A percentile compares a stretch with the other conserved stretches of the same genome.
Conservation (phyloP, 2,329 filamentous ascomycete species). For the Talaromyces atroroseus region DNA sequence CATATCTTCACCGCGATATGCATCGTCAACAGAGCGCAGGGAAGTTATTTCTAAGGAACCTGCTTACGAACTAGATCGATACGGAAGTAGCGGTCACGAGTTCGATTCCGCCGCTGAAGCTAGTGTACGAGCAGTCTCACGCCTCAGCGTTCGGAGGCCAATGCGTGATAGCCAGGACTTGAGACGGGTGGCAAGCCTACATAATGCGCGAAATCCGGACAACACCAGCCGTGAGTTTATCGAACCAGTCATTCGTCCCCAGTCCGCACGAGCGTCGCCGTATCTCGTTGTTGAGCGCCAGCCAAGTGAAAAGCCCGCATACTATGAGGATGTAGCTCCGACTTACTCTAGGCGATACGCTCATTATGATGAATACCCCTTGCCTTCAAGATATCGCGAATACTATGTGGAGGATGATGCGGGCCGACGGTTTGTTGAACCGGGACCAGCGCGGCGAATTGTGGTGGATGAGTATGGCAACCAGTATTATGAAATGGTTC, state of each 20-base stretch:
- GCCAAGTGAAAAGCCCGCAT: constrained; percentile 32
- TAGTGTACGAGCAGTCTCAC: constrained; percentile 34
- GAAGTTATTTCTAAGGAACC: constrained; percentile 26
- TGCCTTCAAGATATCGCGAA: constrained; percentile 33
- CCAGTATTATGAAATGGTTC: constrained; percentile 61
- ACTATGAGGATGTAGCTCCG: constrained; percentile 35
- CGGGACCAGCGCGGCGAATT: constrained; percentile 59
- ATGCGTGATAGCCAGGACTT: constrained; percentile 41
- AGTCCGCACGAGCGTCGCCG: constrained; percentile 32
- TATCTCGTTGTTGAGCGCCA: constrained; percentile 37
- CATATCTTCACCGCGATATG: constrained; percentile 37
- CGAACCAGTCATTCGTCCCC: constrained; percentile 38
- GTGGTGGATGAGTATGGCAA: constrained; percentile 79
- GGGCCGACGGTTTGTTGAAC: constrained; percentile 45
- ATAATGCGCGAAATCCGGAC: constrained; percentile 40
- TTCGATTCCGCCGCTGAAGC: constrained; percentile 28
- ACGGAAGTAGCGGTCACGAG: constrained; percentile 20
- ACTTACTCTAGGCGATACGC: constrained; percentile 30
- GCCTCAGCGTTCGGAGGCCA: constrained; percentile 32
- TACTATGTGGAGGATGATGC: constrained; percentile 40
- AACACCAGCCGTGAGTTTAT: constrained; percentile 39
- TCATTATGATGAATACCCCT: constrained; percentile 32
- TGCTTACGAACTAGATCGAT: constrained; percentile 32
- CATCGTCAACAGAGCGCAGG: constrained; percentile 29
- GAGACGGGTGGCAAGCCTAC: constrained; percentile 43